These are phyloP conservation scores for Pyronema omphalodes DNA, from an alignment of 495 filamentous ascomycete genomes.

Conservation along the genomic window DNA sequence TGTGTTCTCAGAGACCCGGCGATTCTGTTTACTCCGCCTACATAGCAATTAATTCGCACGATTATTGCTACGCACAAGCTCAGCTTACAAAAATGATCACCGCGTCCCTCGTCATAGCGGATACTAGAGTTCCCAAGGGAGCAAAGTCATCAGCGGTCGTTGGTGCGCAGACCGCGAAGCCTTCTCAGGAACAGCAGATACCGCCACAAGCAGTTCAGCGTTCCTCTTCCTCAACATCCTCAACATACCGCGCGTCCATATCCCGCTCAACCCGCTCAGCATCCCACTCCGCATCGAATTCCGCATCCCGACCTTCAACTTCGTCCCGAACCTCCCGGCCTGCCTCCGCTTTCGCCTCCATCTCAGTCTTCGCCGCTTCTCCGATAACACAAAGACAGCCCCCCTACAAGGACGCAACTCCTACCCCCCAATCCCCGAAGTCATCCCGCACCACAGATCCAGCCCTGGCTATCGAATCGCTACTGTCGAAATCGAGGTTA, in stretches of 20 bases:
- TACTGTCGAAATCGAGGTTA: constrained; percentile 13
- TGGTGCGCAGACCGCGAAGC: constrained; percentile 12
- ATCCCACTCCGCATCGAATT: not conserved
- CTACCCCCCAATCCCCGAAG: constrained; percentile 12
- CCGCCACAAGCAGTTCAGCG: not conserved
- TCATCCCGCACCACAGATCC: not conserved
- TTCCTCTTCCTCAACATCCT: not conserved
- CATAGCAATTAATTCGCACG: not conserved
- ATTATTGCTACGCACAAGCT: not conserved
- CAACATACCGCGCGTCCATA: not conserved
- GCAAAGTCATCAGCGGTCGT: no score
- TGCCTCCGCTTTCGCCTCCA: no score
- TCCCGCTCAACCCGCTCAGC: no score
- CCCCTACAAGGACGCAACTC: constrained; percentile 6
- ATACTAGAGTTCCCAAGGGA: constrained; percentile 1
- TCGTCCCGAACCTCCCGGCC: not conserved
- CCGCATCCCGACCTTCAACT: not conserved
- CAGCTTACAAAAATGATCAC: not conserved
- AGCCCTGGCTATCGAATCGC: constrained; percentile 11
- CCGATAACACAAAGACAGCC: constrained; percentile 11
- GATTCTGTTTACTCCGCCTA: not conserved
- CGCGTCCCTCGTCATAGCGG: not conserved
- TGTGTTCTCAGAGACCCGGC: not conserved
- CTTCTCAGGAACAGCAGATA: constrained; percentile 5
- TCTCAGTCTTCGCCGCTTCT: constrained; percentile 5